A percentile compares a stretch with the other conserved stretches of the same genome.
phyloP scores from a whole-genome alignment of 345 rosid species.

The Mercurialis annua region DNA sequence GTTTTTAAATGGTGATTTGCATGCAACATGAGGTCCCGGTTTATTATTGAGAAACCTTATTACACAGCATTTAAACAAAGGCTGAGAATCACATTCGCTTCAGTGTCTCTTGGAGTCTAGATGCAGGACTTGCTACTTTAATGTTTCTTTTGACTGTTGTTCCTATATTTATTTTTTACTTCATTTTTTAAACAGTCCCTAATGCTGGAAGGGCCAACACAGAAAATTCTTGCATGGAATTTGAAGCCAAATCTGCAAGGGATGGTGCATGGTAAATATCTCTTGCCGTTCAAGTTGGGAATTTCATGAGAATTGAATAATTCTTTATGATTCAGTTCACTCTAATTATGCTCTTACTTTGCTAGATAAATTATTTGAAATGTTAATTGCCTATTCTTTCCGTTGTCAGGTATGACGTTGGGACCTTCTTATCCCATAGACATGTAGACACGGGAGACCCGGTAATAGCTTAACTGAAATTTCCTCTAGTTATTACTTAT shows the following conservation, averaged over 20 bases:
- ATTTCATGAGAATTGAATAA: background rate
- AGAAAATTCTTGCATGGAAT: slow-evolving; percentile 69
- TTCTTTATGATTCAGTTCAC: background rate
- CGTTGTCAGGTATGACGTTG: slow-evolving; percentile 82
- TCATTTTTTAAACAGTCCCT: slow-evolving; percentile 31
- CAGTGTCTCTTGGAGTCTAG: background rate
- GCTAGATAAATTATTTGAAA: background rate
- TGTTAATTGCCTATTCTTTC: slow-evolving; percentile 3
- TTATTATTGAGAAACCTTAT: slow-evolving; percentile 7
- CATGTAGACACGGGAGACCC: slow-evolving; percentile 68
- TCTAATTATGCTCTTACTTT: background rate
- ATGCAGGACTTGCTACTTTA: slow-evolving; percentile 4
- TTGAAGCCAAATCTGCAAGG: slow-evolving; percentile 93
- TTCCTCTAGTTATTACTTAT: background rate
- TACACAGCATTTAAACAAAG: background rate
- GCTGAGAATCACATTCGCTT: slow-evolving; percentile 2
- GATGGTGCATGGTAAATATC: slow-evolving; percentile 94
- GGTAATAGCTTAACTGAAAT: slow-evolving; percentile 35
- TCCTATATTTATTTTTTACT: slow-evolving; percentile 16
- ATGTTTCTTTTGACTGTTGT: background rate
- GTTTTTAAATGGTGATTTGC: slow-evolving; percentile 1
- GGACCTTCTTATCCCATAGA: slow-evolving; percentile 65
- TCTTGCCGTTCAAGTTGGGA: slow-evolving; percentile 13
- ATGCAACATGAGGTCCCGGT: background rate
- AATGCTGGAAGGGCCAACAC: slow-evolving; percentile 53